These are phyloP conservation scores for Omphalotus guepiniiformis DNA, from an alignment of 768 basidiomycete species.

Conservation along the genomic window DNA sequence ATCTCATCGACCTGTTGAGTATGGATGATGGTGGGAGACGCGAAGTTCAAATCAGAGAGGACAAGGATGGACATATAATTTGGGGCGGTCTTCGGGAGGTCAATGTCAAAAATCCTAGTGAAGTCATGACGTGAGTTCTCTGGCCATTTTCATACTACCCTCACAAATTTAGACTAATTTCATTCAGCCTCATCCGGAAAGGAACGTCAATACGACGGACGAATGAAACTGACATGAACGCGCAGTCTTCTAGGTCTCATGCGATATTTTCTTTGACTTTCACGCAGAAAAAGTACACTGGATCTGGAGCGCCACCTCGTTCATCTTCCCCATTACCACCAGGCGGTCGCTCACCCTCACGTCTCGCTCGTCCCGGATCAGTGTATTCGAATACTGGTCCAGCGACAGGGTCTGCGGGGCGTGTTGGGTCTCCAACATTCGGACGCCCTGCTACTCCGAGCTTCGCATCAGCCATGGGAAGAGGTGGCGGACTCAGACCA, in stretches of 20 bases:
- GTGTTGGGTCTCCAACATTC: slow-evolving; percentile 75
- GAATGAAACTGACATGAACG: slow-evolving; percentile 98
- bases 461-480: slow-evolving; percentile 69
- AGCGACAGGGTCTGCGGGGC: slow-evolving; percentile 25
- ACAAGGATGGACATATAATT: slow-evolving; percentile 93
- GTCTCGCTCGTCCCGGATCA: slow-evolving; percentile 80
- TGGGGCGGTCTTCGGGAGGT: slow-evolving; percentile 96
- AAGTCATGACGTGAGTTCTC: slow-evolving; percentile 86
- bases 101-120: slow-evolving; percentile 72
- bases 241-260: slow-evolving; percentile 95
- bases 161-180: slow-evolving; percentile 17
- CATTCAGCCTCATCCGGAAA: slow-evolving; percentile 76
- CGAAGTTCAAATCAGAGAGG: slow-evolving; percentile 94
- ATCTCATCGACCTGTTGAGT: slow-evolving; percentile 90
- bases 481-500: slow-evolving; percentile 65
- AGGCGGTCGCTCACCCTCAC: slow-evolving; percentile 68
- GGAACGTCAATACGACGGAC: slow-evolving; percentile 91
- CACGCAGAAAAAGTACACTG: slow-evolving; percentile 83
- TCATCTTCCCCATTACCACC: slow-evolving; percentile 76
- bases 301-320: slow-evolving; percentile 63
- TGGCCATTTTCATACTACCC: slow-evolving; percentile 6
- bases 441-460: slow-evolving; percentile 78
- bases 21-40: slow-evolving; percentile 67
- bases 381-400: slow-evolving; percentile 46
- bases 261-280: slow-evolving; percentile 97